Conservation (phyloP, 306 rosid genomes). For the Argentina anserina region DNA sequence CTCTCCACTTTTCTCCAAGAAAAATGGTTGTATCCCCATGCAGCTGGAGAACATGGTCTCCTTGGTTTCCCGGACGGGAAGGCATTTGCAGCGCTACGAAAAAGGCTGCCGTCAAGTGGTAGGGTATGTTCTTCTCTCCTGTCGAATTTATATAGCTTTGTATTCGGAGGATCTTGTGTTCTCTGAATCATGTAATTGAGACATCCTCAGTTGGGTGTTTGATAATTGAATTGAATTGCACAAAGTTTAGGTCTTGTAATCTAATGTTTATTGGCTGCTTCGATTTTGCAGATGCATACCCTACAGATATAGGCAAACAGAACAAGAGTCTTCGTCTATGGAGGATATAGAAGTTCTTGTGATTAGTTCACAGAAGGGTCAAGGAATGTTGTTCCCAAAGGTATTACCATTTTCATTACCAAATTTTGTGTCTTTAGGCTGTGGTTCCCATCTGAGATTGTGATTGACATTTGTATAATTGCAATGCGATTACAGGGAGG, state of each 20-base stretch:
- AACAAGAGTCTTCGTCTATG: conserved; percentile 19
- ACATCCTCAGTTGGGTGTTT: conserved; percentile 22
- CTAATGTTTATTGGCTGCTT: background rate
- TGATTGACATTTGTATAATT: conserved; percentile 8
- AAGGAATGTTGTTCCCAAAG: conserved; percentile 89
- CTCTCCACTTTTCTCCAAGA: conserved; percentile 33
- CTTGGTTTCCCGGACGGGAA: conserved; percentile 64
- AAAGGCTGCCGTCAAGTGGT: conserved; percentile 77
- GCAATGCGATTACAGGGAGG: conserved; percentile 62
- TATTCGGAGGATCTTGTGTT: background rate
- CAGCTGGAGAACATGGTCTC: conserved; percentile 44
- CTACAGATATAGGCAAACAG: conserved; percentile 53
- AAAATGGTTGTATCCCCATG: conserved; percentile 27
- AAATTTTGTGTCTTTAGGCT: background rate
- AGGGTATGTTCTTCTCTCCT: conserved; percentile 44
- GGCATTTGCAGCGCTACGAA: conserved; percentile 75
- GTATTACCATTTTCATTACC: conserved; percentile 28
- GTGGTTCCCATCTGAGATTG: background rate
- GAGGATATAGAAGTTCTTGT: conserved; percentile 76
- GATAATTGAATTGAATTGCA: background rate
- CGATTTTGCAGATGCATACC: conserved; percentile 79
- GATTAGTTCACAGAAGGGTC: conserved; percentile 83
- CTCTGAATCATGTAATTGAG: background rate
- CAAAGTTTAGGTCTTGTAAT: background rate
- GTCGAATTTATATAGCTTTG: background rate